These are phyloP conservation scores for Fusarium citri DNA, from an alignment of 2,329 filamentous ascomycete species.

Conservation along the genomic window DNA sequence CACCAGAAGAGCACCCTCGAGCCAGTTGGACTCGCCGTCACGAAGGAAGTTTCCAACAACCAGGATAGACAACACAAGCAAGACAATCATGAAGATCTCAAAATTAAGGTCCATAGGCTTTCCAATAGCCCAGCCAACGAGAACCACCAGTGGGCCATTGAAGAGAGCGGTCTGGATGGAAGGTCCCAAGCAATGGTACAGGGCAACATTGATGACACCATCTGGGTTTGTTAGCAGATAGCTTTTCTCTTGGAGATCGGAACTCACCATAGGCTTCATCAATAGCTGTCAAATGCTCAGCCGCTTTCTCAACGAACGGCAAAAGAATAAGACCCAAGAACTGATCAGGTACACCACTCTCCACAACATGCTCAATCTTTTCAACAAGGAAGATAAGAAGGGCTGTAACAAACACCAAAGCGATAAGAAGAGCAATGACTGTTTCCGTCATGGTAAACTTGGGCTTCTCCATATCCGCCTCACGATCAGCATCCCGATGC, in stretches of 20 bases:
- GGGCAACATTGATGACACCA: constrained; percentile 74
- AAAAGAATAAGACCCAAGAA: constrained; percentile 69
- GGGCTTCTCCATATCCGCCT: constrained; percentile 66
- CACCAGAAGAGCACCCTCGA: constrained; percentile 78
- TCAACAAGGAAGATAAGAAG: constrained; percentile 76
- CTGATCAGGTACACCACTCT: constrained; percentile 49
- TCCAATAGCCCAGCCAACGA: constrained; percentile 76
- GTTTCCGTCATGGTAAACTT: constrained; percentile 76
- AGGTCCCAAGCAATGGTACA: constrained; percentile 78
- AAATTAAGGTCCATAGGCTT: constrained; percentile 78
- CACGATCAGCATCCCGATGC: constrained; percentile 66
- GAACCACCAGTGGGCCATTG: constrained; percentile 77
- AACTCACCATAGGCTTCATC: constrained; percentile 71
- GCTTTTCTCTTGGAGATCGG: accelerated
- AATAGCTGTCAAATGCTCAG: constrained; percentile 76
- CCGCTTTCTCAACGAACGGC: constrained; percentile 76
- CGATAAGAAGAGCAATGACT: constrained; percentile 66
- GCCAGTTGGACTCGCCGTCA: constrained; percentile 80
- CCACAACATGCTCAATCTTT: constrained; percentile 66
- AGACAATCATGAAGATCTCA: constrained; percentile 79
- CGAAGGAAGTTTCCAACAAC: constrained; percentile 81
- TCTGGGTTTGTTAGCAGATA: constrained; percentile 49
- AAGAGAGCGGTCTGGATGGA: constrained; percentile 81
- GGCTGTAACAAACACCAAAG: constrained; percentile 70
- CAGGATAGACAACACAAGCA: constrained; percentile 78